Conservation (phyloP, 768 basidiomycete species). For the Tricholoma furcatifolium region DNA sequence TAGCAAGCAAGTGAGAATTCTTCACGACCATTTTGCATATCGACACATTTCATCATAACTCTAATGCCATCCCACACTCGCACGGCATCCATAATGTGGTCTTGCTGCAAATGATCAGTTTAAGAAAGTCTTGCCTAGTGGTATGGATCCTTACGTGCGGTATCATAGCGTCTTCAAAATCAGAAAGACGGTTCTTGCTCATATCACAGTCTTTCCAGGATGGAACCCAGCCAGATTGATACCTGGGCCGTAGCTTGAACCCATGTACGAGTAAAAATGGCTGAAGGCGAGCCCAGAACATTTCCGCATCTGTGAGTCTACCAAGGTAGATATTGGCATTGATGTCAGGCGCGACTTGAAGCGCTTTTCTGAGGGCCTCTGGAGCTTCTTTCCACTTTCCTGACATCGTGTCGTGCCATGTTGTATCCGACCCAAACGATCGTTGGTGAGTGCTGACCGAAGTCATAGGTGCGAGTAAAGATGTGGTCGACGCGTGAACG, state of each 20-base stretch:
- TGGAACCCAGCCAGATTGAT: too few species aligned
- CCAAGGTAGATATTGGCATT: not conserved
- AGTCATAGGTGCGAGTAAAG: too few species aligned
- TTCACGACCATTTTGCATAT: not conserved
- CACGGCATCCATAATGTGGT: not conserved
- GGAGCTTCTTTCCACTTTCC: slow-evolving; percentile 3
- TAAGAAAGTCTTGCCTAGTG: not conserved
- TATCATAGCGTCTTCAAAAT: too few species aligned
- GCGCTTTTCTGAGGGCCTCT: not conserved
- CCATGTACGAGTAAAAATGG: too few species aligned
- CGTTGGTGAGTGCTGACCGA: too few species aligned
- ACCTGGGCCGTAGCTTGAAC: too few species aligned
- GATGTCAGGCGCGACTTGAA: not conserved
- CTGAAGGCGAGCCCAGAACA: too few species aligned
- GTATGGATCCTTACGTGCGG: too few species aligned
- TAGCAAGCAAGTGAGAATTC: not conserved
- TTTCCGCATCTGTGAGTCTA: too few species aligned
- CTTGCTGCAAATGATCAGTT: not conserved
- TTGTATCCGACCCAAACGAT: not conserved
- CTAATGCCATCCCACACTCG: not conserved
- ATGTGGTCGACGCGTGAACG: too few species aligned
- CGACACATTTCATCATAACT: not conserved
- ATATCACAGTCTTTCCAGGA: too few species aligned
- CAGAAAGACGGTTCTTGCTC: too few species aligned
- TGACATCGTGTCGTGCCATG: slow-evolving; percentile 3